Evolutionary conservation across 2,329 filamentous ascomycete species (phyloP).

Genomic region (Capronia epimyces): DNA sequence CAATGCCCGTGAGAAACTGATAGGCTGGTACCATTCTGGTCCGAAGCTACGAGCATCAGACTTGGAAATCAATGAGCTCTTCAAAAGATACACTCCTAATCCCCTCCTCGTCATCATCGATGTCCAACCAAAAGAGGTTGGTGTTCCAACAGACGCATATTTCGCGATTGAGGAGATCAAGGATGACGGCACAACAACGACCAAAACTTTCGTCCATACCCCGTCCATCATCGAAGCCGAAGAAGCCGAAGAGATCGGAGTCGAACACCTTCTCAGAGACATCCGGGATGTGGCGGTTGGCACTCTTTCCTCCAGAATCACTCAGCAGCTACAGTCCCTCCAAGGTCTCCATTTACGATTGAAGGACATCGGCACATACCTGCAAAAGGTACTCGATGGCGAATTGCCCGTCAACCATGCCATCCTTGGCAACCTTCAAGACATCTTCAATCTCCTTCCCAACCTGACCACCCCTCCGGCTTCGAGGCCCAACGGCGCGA

Average conservation of each 20-base stretch:
- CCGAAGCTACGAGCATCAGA: conserved; percentile 95
- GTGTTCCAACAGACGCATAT: conserved; percentile 96
- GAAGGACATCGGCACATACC: conserved; percentile 89
- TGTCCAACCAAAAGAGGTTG: conserved; percentile 95
- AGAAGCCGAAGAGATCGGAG: conserved; percentile 97
- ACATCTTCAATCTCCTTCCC: conserved; percentile 96
- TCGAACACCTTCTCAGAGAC: conserved; percentile 94
- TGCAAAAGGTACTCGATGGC: conserved; percentile 90
- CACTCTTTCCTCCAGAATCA: conserved; percentile 92
- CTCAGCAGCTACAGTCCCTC: conserved; percentile 92
- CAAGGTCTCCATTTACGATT: conserved; percentile 92
- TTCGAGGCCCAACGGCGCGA: conserved; percentile 50
- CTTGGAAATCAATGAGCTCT: conserved; percentile 98
- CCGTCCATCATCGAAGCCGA: conserved; percentile 98
- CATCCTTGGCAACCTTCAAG: conserved; percentile 96
- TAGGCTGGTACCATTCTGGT: conserved; percentile 99
- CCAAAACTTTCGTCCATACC: conserved; percentile 96
- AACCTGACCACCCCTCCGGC: conserved; percentile 83
- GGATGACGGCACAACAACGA: conserved; percentile 94
- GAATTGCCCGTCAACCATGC: conserved; percentile 94
- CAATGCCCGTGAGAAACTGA: conserved; percentile 96
- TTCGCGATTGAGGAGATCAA: conserved; percentile 99
- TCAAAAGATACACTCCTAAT: conserved; percentile 98
- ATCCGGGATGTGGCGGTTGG: conserved; percentile 97
- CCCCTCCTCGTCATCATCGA: conserved; percentile 96